phyloP scores from a whole-genome alignment of 805 yeast genomes.

The Nakazawaea wyomingensis region DNA sequence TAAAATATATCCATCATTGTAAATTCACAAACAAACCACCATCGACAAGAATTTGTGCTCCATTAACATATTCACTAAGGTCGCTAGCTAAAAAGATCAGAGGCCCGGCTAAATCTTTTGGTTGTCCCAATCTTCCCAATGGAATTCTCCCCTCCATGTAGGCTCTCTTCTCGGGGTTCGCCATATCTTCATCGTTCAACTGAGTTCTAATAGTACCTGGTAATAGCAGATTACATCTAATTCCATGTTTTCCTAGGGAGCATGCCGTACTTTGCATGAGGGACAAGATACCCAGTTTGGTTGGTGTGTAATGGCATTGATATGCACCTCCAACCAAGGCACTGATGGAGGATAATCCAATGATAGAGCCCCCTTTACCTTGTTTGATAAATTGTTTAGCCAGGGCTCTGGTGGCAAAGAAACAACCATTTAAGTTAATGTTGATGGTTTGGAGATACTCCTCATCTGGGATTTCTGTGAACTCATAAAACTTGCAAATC shows the following conservation, averaged over 20 bases:
- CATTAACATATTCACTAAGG: slow-evolving; percentile 31
- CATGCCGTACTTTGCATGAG: slow-evolving; percentile 40
- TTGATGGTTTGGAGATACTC: slow-evolving; percentile 29
- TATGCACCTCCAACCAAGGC: slow-evolving; percentile 42
- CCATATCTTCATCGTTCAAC: slow-evolving; percentile 37
- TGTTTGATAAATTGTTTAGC: slow-evolving; percentile 39
- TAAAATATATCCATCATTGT: slow-evolving; percentile 23
- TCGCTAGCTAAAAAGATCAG: slow-evolving; percentile 37
- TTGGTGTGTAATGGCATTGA: slow-evolving; percentile 43
- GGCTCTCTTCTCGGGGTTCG: slow-evolving; percentile 27
- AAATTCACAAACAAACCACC: slow-evolving; percentile 42
- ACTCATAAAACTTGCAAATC: slow-evolving; percentile 35
- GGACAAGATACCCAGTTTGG: slow-evolving; percentile 41
- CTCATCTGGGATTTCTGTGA: slow-evolving; percentile 35
- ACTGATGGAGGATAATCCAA: slow-evolving; percentile 37
- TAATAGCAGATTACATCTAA: slow-evolving; percentile 39
- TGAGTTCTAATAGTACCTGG: slow-evolving; percentile 41
- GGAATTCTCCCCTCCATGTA: slow-evolving; percentile 38
- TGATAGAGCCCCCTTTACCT: slow-evolving; percentile 43
- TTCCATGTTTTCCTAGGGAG: slow-evolving; percentile 37
- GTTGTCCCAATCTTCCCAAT: slow-evolving; percentile 32
- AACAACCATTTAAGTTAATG: slow-evolving; percentile 39
- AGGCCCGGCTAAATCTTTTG: slow-evolving; percentile 37
- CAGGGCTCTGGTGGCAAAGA: slow-evolving; percentile 41
- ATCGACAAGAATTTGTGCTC: slow-evolving; percentile 39